phyloP scores from a whole-genome alignment of 192 early-diverging fungal genomes.

The Entophlyctis luteolus region DNA sequence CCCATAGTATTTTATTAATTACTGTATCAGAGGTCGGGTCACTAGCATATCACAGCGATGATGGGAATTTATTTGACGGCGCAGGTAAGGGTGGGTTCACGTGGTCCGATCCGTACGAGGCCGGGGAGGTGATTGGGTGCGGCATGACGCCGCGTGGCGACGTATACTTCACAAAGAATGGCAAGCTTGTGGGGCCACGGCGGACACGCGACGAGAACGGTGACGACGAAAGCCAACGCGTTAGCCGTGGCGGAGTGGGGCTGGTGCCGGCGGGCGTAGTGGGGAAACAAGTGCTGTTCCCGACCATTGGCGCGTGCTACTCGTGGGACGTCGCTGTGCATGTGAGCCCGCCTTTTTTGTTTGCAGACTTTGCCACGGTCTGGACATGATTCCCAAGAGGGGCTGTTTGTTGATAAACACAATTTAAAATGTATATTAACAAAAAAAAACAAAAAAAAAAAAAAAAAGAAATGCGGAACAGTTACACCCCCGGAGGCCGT shows the following conservation, averaged over 20 bases:
- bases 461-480: not conserved
- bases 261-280: too few relatives aligned
- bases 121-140: conserved; percentile 34
- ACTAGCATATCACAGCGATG: conserved; percentile 46
- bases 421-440: too few relatives aligned
- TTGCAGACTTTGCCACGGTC: too few relatives aligned
- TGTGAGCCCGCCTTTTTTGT: too few relatives aligned
- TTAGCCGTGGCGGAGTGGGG: too few relatives aligned
- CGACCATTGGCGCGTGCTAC: conserved; percentile 22
- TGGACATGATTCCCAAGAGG: too few relatives aligned
- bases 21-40: too few relatives aligned
- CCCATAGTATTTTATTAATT: too few relatives aligned
- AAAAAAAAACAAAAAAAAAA: too few relatives aligned
- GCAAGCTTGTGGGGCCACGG: not conserved
- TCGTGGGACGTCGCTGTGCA: conserved; percentile 27
- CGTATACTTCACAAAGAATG: conserved; percentile 25
- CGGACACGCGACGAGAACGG: not conserved
- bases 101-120: conserved; percentile 1
- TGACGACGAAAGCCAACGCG: too few relatives aligned
- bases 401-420: too few relatives aligned
- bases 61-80: conserved; percentile 40
- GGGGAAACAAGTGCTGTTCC: too few relatives aligned
- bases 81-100: conserved; percentile 23
- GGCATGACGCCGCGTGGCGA: conserved; percentile 19
- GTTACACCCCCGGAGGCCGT: not conserved